These are phyloP conservation scores for Trichoderma atrobrunneum DNA, from an alignment of 2,329 filamentous ascomycete genomes.

Conservation along the genomic window DNA sequence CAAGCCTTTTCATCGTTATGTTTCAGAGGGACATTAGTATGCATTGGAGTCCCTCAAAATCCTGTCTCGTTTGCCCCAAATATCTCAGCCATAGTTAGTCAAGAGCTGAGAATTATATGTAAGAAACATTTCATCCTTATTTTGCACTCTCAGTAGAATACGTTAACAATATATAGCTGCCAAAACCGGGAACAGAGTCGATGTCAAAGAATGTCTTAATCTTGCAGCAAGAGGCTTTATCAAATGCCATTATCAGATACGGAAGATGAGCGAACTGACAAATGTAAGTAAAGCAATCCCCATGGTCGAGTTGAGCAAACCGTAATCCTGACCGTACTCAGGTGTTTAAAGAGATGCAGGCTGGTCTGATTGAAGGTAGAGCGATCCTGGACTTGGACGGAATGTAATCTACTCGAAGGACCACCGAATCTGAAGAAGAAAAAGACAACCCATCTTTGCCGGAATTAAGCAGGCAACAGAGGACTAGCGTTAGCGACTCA, in stretches of 20 bases:
- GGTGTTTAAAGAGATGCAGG: background rate
- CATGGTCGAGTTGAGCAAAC: too few species aligned
- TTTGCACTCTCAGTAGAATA: too few species aligned
- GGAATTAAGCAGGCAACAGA: too few species aligned
- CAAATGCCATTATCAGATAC: background rate
- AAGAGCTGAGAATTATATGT: background rate
- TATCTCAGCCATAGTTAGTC: background rate
- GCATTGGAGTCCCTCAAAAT: constrained; percentile 26
- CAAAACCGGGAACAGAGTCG: background rate
- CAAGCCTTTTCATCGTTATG: constrained; percentile 27
- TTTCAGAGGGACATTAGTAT: constrained; percentile 29
- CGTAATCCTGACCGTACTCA: background rate
- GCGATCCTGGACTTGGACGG: background rate
- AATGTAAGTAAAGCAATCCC: background rate
- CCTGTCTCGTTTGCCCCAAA: background rate
- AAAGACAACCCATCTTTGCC: too few species aligned
- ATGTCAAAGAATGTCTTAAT: background rate
- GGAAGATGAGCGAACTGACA: background rate
- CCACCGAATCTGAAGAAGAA: too few species aligned
- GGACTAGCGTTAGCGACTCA: too few species aligned
- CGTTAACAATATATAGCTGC: background rate
- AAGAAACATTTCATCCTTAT: background rate
- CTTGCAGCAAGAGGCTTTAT: background rate
- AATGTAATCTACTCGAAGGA: background rate
- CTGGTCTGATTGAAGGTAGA: background rate